These are phyloP conservation scores for Astrephomene gubernaculifera DNA, from an alignment of 139 green algal species.

Conservation along the genomic window DNA sequence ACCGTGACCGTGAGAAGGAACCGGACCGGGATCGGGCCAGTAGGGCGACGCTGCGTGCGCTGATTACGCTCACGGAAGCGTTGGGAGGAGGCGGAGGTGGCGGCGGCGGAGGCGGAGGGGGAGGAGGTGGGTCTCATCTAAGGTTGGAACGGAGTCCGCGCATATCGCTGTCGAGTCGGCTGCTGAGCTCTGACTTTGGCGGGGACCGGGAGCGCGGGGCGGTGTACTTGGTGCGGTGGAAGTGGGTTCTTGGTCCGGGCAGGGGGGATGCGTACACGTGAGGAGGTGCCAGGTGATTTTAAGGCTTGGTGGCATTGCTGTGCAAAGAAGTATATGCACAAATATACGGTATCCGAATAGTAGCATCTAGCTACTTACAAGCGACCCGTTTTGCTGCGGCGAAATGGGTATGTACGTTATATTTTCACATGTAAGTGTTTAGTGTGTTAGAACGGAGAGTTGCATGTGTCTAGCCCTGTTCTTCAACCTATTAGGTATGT, in stretches of 20 bases:
- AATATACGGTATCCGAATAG: too few relatives aligned
- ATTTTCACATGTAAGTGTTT: too few relatives aligned
- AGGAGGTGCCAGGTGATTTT: too few relatives aligned
- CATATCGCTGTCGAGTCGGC: conserved; percentile 4
- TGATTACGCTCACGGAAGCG: not conserved
- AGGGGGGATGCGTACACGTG: not conserved
- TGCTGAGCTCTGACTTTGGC: conserved; percentile 3
- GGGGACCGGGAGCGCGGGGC: not conserved
- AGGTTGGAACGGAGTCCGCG: not conserved
- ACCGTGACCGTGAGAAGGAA: not conserved
- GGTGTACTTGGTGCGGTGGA: conserved; percentile 10
- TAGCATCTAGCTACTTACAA: too few relatives aligned
- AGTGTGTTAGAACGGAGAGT: too few relatives aligned
- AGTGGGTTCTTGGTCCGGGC: not conserved
- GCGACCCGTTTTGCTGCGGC: too few relatives aligned
- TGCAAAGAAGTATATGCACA: too few relatives aligned
- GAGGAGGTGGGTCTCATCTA: not conserved
- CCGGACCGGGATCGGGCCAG: not conserved
- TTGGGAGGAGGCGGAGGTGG: not conserved
- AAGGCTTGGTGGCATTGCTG: too few relatives aligned
- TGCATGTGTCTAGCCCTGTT: too few relatives aligned
- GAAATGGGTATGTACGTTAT: too few relatives aligned
- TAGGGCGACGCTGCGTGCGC: not conserved
- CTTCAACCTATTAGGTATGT: too few relatives aligned
- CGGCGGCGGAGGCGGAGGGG: not conserved